Conservation (phyloP, 257 asterid genomes). For the Solanum ossicruentum region DNA sequence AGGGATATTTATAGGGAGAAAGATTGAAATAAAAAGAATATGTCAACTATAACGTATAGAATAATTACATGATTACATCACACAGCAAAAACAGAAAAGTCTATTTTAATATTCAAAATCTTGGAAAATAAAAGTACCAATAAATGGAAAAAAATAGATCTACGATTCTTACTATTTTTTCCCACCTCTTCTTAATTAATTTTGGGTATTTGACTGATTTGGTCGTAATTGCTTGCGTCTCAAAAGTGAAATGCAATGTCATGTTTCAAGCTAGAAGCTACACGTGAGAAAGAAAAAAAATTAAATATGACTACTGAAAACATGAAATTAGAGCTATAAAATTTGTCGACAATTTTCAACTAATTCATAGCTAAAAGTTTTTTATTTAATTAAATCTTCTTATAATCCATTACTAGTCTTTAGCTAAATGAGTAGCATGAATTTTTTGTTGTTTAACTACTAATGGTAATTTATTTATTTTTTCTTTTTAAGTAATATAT, state of each 20-base stretch:
- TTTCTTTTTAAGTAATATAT: too few species aligned
- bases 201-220: background rate
- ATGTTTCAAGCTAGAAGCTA: background rate
- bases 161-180: background rate
- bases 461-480: too few species aligned
- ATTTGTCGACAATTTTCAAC: too few species aligned
- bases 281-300: conserved; percentile 8
- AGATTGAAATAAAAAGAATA: background rate
- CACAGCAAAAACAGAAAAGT: conserved; percentile 16
- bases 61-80: background rate
- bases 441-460: too few species aligned
- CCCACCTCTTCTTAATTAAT: background rate
- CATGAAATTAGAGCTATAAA: too few species aligned
- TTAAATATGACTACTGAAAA: background rate
- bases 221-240: conserved; percentile 21
- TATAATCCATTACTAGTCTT: too few species aligned
- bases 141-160: background rate
- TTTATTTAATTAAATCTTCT: too few species aligned
- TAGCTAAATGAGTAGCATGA: too few species aligned
- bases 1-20: conserved; percentile 21
- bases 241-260: background rate
- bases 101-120: conserved; percentile 37
- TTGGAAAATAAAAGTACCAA: conserved; percentile 4
- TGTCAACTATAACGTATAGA: background rate
- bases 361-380: too few species aligned